Conservation (phyloP, 2,329 filamentous ascomycete genomes). For the Colletotrichum eremochloae region DNA sequence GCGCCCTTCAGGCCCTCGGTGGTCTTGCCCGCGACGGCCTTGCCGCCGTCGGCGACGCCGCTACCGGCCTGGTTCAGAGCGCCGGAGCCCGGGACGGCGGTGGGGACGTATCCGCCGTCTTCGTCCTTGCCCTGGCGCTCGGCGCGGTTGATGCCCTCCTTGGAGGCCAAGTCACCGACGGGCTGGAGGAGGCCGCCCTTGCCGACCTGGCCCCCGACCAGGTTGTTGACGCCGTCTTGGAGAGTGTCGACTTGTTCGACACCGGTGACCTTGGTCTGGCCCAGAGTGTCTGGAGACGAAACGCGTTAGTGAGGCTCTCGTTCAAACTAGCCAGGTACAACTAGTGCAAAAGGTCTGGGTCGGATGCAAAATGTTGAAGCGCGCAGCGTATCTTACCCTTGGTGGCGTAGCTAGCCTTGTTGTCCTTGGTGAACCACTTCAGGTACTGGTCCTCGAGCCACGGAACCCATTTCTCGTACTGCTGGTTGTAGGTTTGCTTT, state of each 20-base stretch:
- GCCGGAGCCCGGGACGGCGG: conserved; percentile 48
- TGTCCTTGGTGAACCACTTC: conserved; percentile 80
- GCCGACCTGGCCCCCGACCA: conserved; percentile 74
- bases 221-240: conserved; percentile 75
- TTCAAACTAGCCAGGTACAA: not conserved
- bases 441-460: conserved; percentile 83
- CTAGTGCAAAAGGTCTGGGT: not conserved
- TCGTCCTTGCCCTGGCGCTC: conserved; percentile 76
- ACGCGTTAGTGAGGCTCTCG: not conserved
- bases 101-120: conserved; percentile 61
- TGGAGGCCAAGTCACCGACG: conserved; percentile 71
- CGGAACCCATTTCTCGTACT: conserved; percentile 82
- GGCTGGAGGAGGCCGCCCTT: conserved; percentile 76
- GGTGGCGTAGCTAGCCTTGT: conserved; percentile 79
- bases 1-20: conserved; percentile 49
- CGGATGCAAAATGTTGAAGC: not conserved
- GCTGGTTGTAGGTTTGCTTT: conserved; percentile 75
- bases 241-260: conserved; percentile 75
- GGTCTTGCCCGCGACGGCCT: conserved; percentile 47
- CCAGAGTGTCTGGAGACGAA: conserved; percentile 68
- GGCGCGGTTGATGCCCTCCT: conserved; percentile 74
- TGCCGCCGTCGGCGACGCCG: conserved; percentile 49
- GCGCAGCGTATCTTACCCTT: conserved; percentile 65
- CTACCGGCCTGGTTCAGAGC: conserved; percentile 47
- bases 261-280: conserved; percentile 78